Evolutionary conservation across 371 early-diverging fungal species (phyloP).

Genomic region (Mortierella sp.): DNA sequence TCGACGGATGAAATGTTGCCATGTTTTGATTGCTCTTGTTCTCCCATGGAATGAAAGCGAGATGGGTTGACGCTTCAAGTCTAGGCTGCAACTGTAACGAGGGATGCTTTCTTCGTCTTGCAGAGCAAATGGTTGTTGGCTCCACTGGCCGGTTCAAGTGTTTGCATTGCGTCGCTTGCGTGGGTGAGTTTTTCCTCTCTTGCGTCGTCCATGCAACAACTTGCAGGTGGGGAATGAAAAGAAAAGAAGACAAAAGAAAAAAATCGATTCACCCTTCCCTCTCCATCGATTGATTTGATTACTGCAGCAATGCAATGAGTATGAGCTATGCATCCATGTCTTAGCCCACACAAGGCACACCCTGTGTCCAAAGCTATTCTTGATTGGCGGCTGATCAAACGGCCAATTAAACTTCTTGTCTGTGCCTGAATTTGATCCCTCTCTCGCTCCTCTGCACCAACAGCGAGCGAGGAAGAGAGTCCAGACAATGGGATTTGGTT

Average conservation of each 20-base stretch:
- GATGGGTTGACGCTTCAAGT: no score
- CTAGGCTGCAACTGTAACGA: not conserved
- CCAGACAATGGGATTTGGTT: not conserved
- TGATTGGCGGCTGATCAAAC: conserved; percentile 1
- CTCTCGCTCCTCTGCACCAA: not conserved
- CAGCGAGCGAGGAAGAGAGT: not conserved
- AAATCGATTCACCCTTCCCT: not conserved
- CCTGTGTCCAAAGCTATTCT: not conserved
- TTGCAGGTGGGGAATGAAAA: not conserved
- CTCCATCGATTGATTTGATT: conserved; percentile 3
- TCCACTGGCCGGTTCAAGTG: no score
- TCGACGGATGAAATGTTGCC: not conserved
- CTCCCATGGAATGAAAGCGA: not conserved
- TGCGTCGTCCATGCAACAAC: no score
- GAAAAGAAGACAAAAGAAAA: not conserved
- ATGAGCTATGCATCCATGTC: not conserved
- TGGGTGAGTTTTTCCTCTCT: no score
- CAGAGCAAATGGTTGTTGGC: no score
- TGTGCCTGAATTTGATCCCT: conserved; percentile 5
- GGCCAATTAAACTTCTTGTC: conserved; percentile 7
- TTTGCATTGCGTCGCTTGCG: no score
- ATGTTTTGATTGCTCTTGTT: not conserved
- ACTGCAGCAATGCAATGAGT: not conserved
- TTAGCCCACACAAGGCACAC: not conserved
- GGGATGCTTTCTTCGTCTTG: no score